Base-by-base conservation (phyloP, 2,329 filamentous ascomycete species). In the Pochonia chlamydosporia region DNA sequence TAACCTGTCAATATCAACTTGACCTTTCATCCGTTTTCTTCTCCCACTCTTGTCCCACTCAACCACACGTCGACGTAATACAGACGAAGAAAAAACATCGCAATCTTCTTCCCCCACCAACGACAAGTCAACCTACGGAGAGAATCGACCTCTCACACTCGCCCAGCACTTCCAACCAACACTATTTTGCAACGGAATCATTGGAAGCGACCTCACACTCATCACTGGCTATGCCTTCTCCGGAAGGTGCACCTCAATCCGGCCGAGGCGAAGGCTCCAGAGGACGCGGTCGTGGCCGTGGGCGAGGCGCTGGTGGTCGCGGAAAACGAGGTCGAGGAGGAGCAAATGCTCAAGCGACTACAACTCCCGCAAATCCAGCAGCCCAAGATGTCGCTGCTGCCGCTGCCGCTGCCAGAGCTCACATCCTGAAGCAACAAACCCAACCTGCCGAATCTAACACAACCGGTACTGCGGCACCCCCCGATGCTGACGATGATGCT, bases 401-500 rank as follows among this genome's bases (percentile, higher is more conserved):
- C 5, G 62, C 55, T 33, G 57, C 59, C 4, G 63, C 43, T 68
- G 50, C 62, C 70, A 54, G 64, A 69, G 56, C 42, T 16, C 44
- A 41, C 1, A 21, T 45, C 26, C 26, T 44, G 42, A 49, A 51
- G 31, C 44, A 48, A 26, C 55, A 60, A 37, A 46, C 41, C 23
- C 51, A 51, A 24, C 51, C 50, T 14, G 46, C 53, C 9, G 49
- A 40, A 10, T n/a, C n/a, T n/a, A n/a, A n/a, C n/a, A n/a, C n/a
- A n/a, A 50, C 49, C 49, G 56, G 26, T 50, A 61, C 49, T 56
- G 61, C 24, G 61, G 63, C 18, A 9, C 37, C 56, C 43, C 61
- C 56, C 43, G 61, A 66, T 51, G 71, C 67, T 3, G 79, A 79
- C 41, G 79, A 78, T 24, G 86, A 90, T 47, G 84, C 76, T 23